Conservation (phyloP, 2,329 filamentous ascomycete genomes). For the Pseudogymnoascus sp. region DNA sequence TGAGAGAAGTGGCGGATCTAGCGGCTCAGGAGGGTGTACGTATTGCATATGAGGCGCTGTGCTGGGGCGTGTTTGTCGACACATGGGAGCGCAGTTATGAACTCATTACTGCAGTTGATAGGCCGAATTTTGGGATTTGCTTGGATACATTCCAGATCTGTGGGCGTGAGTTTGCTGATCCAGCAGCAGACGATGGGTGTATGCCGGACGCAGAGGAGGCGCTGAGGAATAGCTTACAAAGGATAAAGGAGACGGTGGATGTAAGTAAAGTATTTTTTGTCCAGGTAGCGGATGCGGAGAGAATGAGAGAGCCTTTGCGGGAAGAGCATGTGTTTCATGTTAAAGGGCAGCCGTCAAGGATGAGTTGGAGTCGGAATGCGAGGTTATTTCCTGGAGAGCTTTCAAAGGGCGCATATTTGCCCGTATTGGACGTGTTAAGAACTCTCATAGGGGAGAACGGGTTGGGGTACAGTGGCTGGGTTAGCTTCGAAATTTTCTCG, state of each 20-base stretch:
- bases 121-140: slow-evolving; percentile 68
- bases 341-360: slow-evolving; percentile 51
- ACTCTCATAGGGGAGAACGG: slow-evolving; percentile 43
- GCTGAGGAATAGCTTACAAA: slow-evolving; percentile 33
- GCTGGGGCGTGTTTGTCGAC: slow-evolving; percentile 63
- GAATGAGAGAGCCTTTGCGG: slow-evolving; percentile 49
- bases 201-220: slow-evolving; percentile 30
- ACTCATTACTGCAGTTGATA: slow-evolving; percentile 56
- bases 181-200: slow-evolving; percentile 36
- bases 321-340: slow-evolving; percentile 52
- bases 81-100: slow-evolving; percentile 69
- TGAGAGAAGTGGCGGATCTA: slow-evolving; percentile 59
- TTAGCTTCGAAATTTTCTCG: slow-evolving; percentile 54
- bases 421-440: slow-evolving; percentile 44
- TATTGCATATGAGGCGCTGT: slow-evolving; percentile 68
- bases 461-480: slow-evolving; percentile 51
- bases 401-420: slow-evolving; percentile 53
- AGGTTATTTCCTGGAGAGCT: slow-evolving; percentile 46
- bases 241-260: slow-evolving; percentile 21
- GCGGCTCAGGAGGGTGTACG: slow-evolving; percentile 51
- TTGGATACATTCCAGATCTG: slow-evolving; percentile 75
- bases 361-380: slow-evolving; percentile 76
- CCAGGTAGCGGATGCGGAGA: slow-evolving; percentile 69
- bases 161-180: slow-evolving; percentile 64
- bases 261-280: slow-evolving; percentile 56